Evolutionary conservation across 306 rosid genomes (phyloP).

Genomic region (Geum urbanum): DNA sequence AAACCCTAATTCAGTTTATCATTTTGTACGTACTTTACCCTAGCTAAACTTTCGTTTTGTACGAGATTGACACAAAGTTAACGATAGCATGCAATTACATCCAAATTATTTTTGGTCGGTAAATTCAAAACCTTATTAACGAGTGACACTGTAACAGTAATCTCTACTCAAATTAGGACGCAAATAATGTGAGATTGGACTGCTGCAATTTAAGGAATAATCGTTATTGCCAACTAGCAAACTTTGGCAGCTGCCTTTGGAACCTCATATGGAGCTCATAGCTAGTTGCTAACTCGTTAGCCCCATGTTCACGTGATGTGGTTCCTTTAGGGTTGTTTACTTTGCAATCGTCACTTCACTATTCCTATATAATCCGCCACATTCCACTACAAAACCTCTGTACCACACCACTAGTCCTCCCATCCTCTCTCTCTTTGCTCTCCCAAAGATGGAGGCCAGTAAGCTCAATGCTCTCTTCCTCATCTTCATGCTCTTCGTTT

Average conservation of each 20-base stretch:
- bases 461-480: slow-evolving; percentile 54
- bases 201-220: background rate
- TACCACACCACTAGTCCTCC: too few species aligned
- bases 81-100: too few species aligned
- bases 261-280: too few species aligned
- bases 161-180: background rate
- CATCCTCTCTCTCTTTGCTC: slow-evolving; percentile 11
- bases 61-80: too few species aligned
- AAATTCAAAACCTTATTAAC: background rate
- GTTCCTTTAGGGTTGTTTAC: slow-evolving; percentile 37
- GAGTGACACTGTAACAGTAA: background rate
- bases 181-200: background rate
- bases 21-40: too few species aligned
- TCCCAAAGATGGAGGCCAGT: slow-evolving; percentile 53
- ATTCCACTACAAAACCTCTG: background rate
- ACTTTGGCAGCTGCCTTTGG: slow-evolving; percentile 48
- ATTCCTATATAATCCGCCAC: slow-evolving; percentile 26
- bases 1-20: too few species aligned
- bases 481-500: slow-evolving; percentile 70
- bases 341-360: slow-evolving; percentile 29
- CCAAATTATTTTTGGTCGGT: background rate
- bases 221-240: slow-evolving; percentile 52
- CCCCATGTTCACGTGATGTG: slow-evolving; percentile 84
- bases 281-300: slow-evolving; percentile 21
- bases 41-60: too few species aligned